Evolutionary conservation across 805 yeast genomes (phyloP).

Genomic region (Ogataea saltuana): DNA sequence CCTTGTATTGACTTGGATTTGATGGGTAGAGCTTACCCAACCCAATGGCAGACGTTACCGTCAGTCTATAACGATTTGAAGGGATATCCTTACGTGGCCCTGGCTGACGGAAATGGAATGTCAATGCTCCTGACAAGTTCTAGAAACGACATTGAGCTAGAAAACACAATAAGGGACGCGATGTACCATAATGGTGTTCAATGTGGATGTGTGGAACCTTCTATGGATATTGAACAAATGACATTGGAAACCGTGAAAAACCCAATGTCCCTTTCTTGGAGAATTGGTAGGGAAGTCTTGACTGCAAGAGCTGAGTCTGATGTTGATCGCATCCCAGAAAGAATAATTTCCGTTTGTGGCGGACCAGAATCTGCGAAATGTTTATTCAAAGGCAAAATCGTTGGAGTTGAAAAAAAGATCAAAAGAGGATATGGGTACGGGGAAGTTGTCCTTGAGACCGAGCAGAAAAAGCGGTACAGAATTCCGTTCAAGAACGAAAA

Average conservation of each 20-base stretch:
- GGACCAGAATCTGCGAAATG: slow-evolving; percentile 35
- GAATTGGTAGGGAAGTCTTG: slow-evolving; percentile 44
- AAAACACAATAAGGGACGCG: slow-evolving; percentile 42
- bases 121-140: slow-evolving; percentile 35
- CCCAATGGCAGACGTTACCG: slow-evolving; percentile 41
- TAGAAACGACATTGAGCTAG: slow-evolving; percentile 37
- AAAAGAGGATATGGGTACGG: slow-evolving; percentile 47
- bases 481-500: slow-evolving; percentile 50
- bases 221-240: slow-evolving; percentile 37
- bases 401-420: slow-evolving; percentile 41
- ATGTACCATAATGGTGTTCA: slow-evolving; percentile 42
- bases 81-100: slow-evolving; percentile 46
- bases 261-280: slow-evolving; percentile 43
- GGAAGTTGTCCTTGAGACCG: slow-evolving; percentile 34
- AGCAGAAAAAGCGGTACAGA: slow-evolving; percentile 14
- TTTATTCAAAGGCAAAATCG: slow-evolving; percentile 43
- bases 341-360: slow-evolving; percentile 39
- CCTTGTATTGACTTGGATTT: slow-evolving; percentile 42
- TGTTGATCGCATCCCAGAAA: slow-evolving; percentile 35
- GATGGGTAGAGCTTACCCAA: slow-evolving; percentile 52
- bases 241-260: slow-evolving; percentile 34
- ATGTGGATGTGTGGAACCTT: slow-evolving; percentile 39
- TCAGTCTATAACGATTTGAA: slow-evolving; percentile 40
- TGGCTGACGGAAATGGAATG: slow-evolving; percentile 45
- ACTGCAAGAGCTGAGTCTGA: slow-evolving; percentile 38